A percentile compares a stretch with the other conserved stretches of the same genome.
phyloP scores from a whole-genome alignment of 108 stramenopile genomes.

The Pseudonitzschia multistriata region DNA sequence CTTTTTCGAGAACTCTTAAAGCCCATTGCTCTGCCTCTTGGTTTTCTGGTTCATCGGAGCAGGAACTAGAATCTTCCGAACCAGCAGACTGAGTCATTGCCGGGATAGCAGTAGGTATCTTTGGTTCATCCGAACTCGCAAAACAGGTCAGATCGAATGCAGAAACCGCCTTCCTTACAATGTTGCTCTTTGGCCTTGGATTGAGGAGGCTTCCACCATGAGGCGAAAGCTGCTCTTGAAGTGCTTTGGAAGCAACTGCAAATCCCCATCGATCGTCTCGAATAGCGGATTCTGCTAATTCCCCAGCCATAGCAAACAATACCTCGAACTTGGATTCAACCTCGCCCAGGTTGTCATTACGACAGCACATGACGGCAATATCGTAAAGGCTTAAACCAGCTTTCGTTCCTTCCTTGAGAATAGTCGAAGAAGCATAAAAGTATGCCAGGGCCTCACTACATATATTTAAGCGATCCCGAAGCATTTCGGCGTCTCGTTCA shows the following conservation, averaged over 20 bases:
- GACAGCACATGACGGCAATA: conserved; percentile 81
- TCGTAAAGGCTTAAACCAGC: conserved; percentile 79
- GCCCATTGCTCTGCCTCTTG: conserved; percentile 84
- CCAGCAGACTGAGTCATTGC: conserved; percentile 64
- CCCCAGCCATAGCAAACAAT: conserved; percentile 74
- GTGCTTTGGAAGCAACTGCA: conserved; percentile 68
- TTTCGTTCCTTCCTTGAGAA: conserved; percentile 74
- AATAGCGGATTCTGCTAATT: conserved; percentile 70
- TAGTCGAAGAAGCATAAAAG: conserved; percentile 63
- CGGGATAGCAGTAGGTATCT: conserved; percentile 16
- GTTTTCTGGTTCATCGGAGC: conserved; percentile 49
- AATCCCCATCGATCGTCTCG: conserved; percentile 80
- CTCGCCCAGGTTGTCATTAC: conserved; percentile 75
- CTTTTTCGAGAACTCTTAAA: conserved; percentile 56
- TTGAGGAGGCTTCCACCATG: conserved; percentile 32
- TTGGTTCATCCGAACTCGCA: neutral
- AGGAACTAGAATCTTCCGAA: conserved; percentile 40
- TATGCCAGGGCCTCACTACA: conserved; percentile 66
- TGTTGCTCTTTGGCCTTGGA: conserved; percentile 17
- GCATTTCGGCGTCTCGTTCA: conserved; percentile 65
- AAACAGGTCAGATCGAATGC: conserved; percentile 19
- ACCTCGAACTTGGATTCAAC: conserved; percentile 73
- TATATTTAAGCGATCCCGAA: conserved; percentile 69
- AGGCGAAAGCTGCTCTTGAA: conserved; percentile 72
- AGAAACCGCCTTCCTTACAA: conserved; percentile 18